These are phyloP conservation scores for Pneumocystis oryctolagi DNA, from an alignment of 1,139 yeast genomes.

Conservation along the genomic window DNA sequence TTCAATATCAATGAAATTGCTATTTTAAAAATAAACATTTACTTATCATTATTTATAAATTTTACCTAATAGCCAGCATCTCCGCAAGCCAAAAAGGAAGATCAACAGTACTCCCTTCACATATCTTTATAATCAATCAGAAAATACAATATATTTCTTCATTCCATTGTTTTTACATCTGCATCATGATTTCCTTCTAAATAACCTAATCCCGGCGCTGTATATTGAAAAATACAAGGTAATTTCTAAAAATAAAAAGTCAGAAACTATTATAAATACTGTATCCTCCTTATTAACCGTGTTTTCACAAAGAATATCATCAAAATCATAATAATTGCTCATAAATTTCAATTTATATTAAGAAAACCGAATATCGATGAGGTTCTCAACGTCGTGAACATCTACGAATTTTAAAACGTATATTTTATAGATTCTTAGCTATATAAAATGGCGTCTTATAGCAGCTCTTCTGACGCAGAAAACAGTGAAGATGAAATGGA, in stretches of 20 bases:
- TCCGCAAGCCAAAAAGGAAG: slow-evolving; percentile 86
- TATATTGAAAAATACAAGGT: slow-evolving; percentile 12
- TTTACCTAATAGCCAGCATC: slow-evolving; percentile 42
- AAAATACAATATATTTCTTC: background rate
- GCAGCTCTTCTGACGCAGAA: background rate
- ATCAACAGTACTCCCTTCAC: slow-evolving; percentile 53
- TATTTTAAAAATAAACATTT: background rate
- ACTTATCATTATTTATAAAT: slow-evolving; percentile 18
- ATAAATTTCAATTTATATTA: background rate
- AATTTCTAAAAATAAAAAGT: slow-evolving; percentile 6
- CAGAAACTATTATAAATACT: too few species aligned
- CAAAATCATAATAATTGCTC: background rate
- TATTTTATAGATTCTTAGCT: background rate
- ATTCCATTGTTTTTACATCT: slow-evolving; percentile 4
- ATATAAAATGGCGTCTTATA: background rate
- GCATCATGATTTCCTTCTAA: slow-evolving; percentile 3
- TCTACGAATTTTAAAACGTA: background rate
- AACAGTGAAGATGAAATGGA: background rate
- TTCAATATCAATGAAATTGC: slow-evolving; percentile 23
- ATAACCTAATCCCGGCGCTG: slow-evolving; percentile 13
- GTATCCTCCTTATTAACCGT: background rate
- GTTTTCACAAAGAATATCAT: background rate
- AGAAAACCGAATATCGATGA: too few species aligned
- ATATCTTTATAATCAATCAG: slow-evolving; percentile 26
- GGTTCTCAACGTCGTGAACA: background rate